Evolutionary conservation across 768 basidiomycete species (phyloP).

Genomic region (Suillus decipiens): DNA sequence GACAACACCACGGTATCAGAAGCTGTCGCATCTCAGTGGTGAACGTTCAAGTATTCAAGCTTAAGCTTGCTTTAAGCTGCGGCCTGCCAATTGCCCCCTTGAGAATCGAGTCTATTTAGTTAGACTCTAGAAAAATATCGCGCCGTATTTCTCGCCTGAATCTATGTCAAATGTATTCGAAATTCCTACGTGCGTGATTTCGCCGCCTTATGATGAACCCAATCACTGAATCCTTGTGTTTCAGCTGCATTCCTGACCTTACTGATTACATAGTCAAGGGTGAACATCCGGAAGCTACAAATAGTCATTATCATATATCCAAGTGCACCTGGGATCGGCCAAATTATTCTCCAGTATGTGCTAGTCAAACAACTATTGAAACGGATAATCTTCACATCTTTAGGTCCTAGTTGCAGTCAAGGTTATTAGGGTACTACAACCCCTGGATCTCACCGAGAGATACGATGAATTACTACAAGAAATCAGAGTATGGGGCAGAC

Average conservation of each 20-base stretch:
- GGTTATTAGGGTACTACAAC: background rate
- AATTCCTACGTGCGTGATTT: background rate
- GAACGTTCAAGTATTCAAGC: no score
- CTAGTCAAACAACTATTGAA: background rate
- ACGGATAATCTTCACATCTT: background rate
- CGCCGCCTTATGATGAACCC: background rate
- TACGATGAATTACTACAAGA: conserved; percentile 20
- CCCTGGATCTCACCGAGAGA: background rate
- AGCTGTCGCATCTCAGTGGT: no score
- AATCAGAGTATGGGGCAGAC: conserved; percentile 22
- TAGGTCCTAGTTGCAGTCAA: conserved; percentile 4
- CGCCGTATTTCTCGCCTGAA: background rate
- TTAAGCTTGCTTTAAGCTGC: no score
- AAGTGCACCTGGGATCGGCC: conserved; percentile 18
- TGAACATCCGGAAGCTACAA: background rate
- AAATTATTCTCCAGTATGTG: background rate
- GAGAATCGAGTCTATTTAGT: no score
- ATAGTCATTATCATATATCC: conserved; percentile 26
- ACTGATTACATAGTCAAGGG: background rate
- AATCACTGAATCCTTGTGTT: background rate
- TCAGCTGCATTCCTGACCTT: background rate
- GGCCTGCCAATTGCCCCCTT: no score
- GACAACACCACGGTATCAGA: no score
- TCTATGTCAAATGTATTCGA: background rate
- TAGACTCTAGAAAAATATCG: no score